Percentiles rank a stretch among this genome's conserved stretches.
These are phyloP conservation scores for Talaromyces amestolkiae DNA, from an alignment of 2,329 filamentous ascomycete genomes.

Conservation along the genomic window DNA sequence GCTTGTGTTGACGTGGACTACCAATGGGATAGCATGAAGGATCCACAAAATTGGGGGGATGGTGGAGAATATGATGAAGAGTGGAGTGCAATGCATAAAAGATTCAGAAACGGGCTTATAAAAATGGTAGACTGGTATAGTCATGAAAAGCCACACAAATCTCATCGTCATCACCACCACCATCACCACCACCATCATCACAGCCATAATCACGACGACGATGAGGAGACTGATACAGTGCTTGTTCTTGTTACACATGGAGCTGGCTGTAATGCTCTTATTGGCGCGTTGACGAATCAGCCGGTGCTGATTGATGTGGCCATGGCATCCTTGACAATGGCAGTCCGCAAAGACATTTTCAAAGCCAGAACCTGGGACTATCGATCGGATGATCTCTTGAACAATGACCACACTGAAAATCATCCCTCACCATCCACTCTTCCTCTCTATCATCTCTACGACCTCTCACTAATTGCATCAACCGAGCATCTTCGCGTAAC, in stretches of 20 bases:
- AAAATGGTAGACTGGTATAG: constrained; percentile 80
- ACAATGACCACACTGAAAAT: constrained; percentile 15
- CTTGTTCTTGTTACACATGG: constrained; percentile 89
- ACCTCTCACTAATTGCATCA: constrained; percentile 59
- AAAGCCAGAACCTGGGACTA: constrained; percentile 18
- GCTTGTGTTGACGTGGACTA: constrained; percentile 85
- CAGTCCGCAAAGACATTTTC: constrained; percentile 56
- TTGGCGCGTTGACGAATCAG: constrained; percentile 86
- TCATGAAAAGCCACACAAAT: constrained; percentile 34
- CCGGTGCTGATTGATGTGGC: constrained; percentile 87
- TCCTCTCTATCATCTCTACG: constrained; percentile 51
- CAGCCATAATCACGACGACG: constrained; percentile 50
- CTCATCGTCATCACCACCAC: constrained; percentile 38
- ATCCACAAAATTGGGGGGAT: constrained; percentile 76
- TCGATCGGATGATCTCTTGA: constrained; percentile 12
- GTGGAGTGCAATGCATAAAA: constrained; percentile 91
- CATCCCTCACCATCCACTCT: constrained; percentile 24
- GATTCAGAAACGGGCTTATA: constrained; percentile 77
- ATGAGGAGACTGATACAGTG: constrained; percentile 70
- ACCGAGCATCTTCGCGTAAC: constrained; percentile 59
- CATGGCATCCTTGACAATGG: constrained; percentile 89
- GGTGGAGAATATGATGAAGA: constrained; percentile 88
- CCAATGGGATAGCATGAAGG: constrained; percentile 89
- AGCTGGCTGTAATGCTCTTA: constrained; percentile 91
- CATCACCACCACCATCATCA: constrained; percentile 55